Base-by-base conservation (phyloP, 2,329 filamentous ascomycete species). In the Penicillium sp. region DNA sequence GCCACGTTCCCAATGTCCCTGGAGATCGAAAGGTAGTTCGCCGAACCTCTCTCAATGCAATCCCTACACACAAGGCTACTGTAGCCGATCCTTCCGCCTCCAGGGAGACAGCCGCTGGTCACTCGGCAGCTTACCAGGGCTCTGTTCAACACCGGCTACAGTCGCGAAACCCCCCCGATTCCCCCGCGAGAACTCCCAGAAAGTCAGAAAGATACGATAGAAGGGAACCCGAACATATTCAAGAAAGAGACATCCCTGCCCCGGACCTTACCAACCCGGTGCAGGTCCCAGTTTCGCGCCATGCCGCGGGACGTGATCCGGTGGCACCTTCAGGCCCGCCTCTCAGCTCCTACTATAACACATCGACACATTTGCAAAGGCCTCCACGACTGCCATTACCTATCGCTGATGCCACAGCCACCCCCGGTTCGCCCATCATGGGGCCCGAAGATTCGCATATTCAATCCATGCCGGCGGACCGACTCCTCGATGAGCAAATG, bases 321-420 rank as follows among this genome's bases (percentile, higher is more conserved):
- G 61, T 71, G 52, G 63, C 67, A 54, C 71, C 75, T 27, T 77
- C 76, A 24, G 76, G 68, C n/a, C 75, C 75, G 33, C 71, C 69
- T 66, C 71, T 62, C 69, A 81, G 72, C 78, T 77, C 75, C 73
- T 75, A 75, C 57, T 75, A 75, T 59, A 71, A 62, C 47, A 63
- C 69, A 4, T 70, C 70, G 12, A 65, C 72, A 46, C 69, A 77
- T 62, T 63, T 76, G 43, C 69, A 79, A 70, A 66, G 76, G n/a
- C 93, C 93, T 39, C 93, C 93, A 44, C 88, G 93, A 54, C 79
- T 97, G 65, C 93, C 93, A 52, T 83, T 97, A 52, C 92, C 93
- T 48, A 97, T 97, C 64, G 91, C 95, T 64, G 90, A 97, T 77
- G 91, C 96, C 69, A 83, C 89, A 12, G 87, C 94, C 63, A 91